Conservation (phyloP, 2,329 filamentous ascomycete species). For the Macrophomina pseudophaseolina region DNA sequence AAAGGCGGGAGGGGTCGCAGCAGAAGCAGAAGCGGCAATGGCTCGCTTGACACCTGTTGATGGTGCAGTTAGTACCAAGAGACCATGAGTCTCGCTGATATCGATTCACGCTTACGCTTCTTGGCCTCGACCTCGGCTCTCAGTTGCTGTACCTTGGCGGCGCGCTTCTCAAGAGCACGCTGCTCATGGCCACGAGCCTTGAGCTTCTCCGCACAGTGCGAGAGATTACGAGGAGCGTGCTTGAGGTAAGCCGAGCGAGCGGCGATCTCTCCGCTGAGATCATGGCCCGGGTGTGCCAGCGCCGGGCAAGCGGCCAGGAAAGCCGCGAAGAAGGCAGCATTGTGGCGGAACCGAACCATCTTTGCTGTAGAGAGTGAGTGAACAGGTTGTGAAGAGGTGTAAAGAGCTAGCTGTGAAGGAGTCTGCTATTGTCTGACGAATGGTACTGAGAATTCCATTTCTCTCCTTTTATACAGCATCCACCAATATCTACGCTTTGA, state of each 20-base stretch:
- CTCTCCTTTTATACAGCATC: not conserved
- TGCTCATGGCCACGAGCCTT: constrained; percentile 6
- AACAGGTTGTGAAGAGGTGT: not conserved
- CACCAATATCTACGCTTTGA: not conserved
- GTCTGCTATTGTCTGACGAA: not conserved
- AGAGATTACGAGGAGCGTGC: constrained; percentile 10
- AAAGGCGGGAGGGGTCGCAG: not conserved
- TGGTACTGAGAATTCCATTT: not conserved
- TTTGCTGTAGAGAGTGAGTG: not conserved
- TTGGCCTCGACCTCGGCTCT: constrained; percentile 12
- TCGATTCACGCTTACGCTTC: not conserved
- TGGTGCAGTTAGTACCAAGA: no score
- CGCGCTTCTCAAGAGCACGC: constrained; percentile 7
- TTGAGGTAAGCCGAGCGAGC: constrained; percentile 14
- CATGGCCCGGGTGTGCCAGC: constrained; percentile 9
- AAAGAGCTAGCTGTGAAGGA: not conserved
- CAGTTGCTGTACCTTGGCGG: constrained; percentile 1
- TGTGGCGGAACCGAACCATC: constrained; percentile 8
- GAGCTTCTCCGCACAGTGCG: constrained; percentile 21
- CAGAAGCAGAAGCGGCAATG: not conserved
- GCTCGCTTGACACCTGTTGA: not conserved
- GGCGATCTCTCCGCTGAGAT: constrained; percentile 13
- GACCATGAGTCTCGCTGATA: not conserved
- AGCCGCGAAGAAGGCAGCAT: not conserved
- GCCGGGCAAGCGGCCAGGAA: not conserved